Conservation (phyloP, 2,329 filamentous ascomycete species). For the Teratosphaeria viscida region DNA sequence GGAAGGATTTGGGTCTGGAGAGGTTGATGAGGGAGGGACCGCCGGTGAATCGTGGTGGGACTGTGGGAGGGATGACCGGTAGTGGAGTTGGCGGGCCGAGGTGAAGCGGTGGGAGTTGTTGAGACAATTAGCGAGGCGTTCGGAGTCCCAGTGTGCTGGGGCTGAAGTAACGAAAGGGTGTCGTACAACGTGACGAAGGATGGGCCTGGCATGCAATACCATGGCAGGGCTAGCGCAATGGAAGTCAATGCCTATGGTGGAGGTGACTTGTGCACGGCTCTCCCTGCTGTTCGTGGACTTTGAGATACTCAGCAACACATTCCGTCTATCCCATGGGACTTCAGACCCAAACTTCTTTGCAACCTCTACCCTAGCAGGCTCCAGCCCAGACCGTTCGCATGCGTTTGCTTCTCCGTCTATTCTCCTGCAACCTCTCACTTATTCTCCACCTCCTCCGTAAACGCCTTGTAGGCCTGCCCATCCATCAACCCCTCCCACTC, state of each 20-base stretch:
- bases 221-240: no score
- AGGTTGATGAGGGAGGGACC: constrained; percentile 59
- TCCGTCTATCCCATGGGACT: no score
- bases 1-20: constrained; percentile 68
- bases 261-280: no score
- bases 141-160: background rate
- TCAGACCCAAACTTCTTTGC: no score
- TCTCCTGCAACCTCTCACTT: constrained; percentile 4
- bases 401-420: background rate
- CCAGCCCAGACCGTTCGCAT: background rate
- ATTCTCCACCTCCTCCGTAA: constrained; percentile 45
- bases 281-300: no score
- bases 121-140: background rate
- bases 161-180: background rate
- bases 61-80: background rate
- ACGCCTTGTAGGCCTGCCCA: constrained; percentile 63
- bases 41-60: constrained; percentile 11
- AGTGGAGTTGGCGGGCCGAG: background rate
- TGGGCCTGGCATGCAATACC: no score
- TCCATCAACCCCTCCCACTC: constrained; percentile 72
- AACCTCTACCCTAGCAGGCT: background rate
- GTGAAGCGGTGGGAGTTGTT: background rate
- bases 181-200: background rate
- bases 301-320: no score
- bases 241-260: no score